Conservation (phyloP, 139 green algal genomes). For the Gonium pectorale region DNA sequence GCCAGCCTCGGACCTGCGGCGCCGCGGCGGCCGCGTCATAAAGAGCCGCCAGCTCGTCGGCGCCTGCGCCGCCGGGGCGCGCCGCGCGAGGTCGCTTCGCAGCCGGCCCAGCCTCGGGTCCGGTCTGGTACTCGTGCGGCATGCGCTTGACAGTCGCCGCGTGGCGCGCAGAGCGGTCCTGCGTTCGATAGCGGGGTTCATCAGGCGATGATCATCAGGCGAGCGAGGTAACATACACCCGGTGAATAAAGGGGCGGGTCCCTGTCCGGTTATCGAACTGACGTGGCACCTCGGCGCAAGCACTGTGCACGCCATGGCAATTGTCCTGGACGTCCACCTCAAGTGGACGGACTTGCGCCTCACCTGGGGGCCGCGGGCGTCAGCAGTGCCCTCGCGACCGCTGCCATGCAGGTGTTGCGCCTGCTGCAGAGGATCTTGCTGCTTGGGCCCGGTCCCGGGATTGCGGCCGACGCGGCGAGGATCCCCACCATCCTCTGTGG, state of each 20-base stretch:
- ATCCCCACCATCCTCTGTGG: no score
- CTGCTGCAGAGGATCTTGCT: no score
- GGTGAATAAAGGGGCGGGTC: not conserved
- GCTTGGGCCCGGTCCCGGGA: no score
- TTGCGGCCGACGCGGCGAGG: no score
- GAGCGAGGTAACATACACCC: not conserved
- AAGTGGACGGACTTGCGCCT: not conserved
- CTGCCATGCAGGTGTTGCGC: not conserved
- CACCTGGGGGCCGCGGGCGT: not conserved
- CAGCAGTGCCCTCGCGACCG: not conserved
- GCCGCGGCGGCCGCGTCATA: not conserved
- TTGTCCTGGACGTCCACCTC: no score
- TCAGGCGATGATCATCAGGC: not conserved
- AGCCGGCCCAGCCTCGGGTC: not conserved
- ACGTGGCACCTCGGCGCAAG: no score
- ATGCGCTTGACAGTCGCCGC: slow-evolving; percentile 14
- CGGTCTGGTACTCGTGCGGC: not conserved
- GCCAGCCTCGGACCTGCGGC: slow-evolving; percentile 28
- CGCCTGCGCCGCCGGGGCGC: not conserved
- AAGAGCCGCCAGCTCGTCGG: not conserved
- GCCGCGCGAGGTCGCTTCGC: slow-evolving; percentile 10
- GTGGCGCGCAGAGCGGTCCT: slow-evolving; percentile 28
- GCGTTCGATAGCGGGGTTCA: not conserved
- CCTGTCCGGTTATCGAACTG: no score
- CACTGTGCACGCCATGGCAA: no score